Base-by-base conservation (phyloP, 306 rosid genomes). In the Canavalia gladiata region DNA sequence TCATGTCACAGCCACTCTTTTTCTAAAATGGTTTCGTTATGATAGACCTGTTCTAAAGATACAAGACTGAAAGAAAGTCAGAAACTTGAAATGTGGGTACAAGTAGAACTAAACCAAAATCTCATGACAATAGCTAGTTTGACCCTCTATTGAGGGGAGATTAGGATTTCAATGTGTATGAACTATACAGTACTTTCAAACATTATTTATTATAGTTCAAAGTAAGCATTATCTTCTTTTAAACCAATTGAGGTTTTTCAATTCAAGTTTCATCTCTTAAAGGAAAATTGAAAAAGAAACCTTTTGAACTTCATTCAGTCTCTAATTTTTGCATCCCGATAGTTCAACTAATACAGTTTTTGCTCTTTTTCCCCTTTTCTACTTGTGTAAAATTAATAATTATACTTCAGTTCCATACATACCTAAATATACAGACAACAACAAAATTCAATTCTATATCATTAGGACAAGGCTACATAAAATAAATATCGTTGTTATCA, bases 61-160 rank as follows among this genome's bases (percentile, higher is more conserved):
- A 10, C 30, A 39, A 8, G 33, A 28, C 18, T 28, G 79, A 43
- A 31, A 76, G 49, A 29, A 39, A 67, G 78, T 82, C 66, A 33
- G 54, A 74, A n/a, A 54, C 11, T 41, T 50, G 73, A 55, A 57
- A 39, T 12, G 77, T 74, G 75, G 88, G 80, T 83, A 60, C 77
- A 56, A 87, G 84, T 87, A 72, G 84, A 90, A 69, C 94, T 49
- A 85, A 74, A 79, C 90, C 89, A 85, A 73, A 54, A 49, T 50
- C 58, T 56, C 6, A 35, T 13, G 49, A 76, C 67, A 62, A 54
- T 30, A 50, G 4, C 30, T 68, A 35, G 2, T 35, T 42, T 74
- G 59, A 58, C 67, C 41, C 55, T 68, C 72, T 43, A 56, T 34
- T 34, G 29, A 18, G 54, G 41, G 69, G 35, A 73, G 39, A 50